Base-by-base conservation (phyloP, 139 green algal genomes). In the Parachlorella kessleri region DNA sequence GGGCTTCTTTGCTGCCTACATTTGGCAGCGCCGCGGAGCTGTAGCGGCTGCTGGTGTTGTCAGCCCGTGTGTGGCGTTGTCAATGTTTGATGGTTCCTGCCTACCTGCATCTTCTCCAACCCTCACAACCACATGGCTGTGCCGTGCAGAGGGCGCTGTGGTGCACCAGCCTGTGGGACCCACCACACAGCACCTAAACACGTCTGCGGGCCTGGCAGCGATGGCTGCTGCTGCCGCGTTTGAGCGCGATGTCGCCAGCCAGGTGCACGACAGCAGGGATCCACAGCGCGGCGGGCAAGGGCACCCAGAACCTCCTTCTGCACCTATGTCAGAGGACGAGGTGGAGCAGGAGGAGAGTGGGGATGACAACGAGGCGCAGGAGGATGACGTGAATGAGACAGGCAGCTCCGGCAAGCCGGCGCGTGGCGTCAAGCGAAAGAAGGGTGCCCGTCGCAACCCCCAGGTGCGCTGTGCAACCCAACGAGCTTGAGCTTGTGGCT, bases 311-410 rank as follows among this genome's bases (percentile, higher is more conserved):
- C 26, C 68, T 9, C 28, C 42, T 7, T 69, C 70, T 30, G 63
- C 72, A 37, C 65, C 80, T 42, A 77, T 73, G 39, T 79, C 76
- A 2, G 82, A 81, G 53, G 70, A 81, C 5, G 71, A 78, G 41
- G 75, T 68, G 40, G 76, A 82, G 6, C 66, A 82, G n/a, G 78
- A 84, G 7, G 80, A 77, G 18, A 72, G 75, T 32, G 84, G 85
- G 3, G 80, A 87, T 2, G 84, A 81, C 5, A 66, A 77, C 1
- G 76, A 79, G 14, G 75, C 53, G 4, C 72, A 75, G 40, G 55
- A 24, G n/a, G 53, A 33, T 8, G 70, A 77, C 36, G 32, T 28
- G 38, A 59, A 81, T 1, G 80, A 85, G 40, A 81, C 74, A 55
- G 81, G 81, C n/a, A 82, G 74, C 66, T 82, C 81, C 32, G 81